Evolutionary conservation across 139 green algal genomes (phyloP).

Genomic region (Volvox africanus): DNA sequence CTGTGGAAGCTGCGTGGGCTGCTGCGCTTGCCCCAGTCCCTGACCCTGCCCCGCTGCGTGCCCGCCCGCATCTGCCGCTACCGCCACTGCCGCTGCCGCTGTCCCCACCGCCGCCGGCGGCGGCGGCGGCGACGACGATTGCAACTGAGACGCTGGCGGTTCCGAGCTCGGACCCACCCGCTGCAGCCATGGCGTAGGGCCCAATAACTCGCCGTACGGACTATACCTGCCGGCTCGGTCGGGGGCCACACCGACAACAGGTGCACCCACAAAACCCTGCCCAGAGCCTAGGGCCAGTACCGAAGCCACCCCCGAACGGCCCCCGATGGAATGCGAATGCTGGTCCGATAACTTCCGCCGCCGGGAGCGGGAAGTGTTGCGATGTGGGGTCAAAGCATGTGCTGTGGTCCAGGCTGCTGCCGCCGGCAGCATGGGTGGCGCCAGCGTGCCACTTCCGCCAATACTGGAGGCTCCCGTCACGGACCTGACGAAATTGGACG

Average conservation of each 20-base stretch:
- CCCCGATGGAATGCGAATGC: not conserved
- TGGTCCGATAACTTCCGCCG: not conserved
- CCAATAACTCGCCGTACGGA: not conserved
- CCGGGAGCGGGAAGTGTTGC: not conserved
- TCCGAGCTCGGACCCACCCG: not conserved
- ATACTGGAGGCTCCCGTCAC: too few relatives aligned
- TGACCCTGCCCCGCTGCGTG: not conserved
- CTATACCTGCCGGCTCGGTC: not conserved
- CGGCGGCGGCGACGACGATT: not conserved
- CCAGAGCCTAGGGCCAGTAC: not conserved
- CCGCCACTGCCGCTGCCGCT: not conserved
- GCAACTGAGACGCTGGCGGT: not conserved
- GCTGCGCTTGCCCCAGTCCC: not conserved
- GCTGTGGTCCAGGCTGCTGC: not conserved
- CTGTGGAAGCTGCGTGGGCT: not conserved
- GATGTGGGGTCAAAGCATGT: not conserved
- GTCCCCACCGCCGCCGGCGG: too few relatives aligned
- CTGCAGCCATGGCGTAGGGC: slow-evolving; percentile 18
- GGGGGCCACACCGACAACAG: not conserved
- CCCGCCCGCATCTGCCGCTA: not conserved
- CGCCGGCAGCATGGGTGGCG: not conserved
- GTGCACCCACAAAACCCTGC: not conserved
- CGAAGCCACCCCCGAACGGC: too few relatives aligned
- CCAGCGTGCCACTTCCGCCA: too few relatives aligned
- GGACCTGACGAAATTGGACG: not conserved